A percentile compares a stretch with the other conserved stretches of the same genome.
These are phyloP conservation scores for Parathielavia hyrcaniae DNA, from an alignment of 495 filamentous ascomycete species.

Conservation along the genomic window DNA sequence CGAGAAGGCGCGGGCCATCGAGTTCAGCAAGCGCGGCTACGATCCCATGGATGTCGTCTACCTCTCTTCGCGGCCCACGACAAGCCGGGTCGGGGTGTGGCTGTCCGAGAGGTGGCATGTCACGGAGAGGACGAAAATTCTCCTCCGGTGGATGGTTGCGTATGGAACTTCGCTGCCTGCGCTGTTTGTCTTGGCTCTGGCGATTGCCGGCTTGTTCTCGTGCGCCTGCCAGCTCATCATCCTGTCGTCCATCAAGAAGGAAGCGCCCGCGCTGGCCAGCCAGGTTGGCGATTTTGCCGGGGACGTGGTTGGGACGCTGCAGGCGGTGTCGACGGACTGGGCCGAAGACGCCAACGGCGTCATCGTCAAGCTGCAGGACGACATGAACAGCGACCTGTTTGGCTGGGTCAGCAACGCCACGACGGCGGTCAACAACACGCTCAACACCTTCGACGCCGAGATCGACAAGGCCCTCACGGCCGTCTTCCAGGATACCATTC, in stretches of 20 bases:
- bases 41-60: slow-evolving; percentile 89
- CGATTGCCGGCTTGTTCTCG: slow-evolving; percentile 73
- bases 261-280: slow-evolving; percentile 65
- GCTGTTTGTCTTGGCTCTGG: slow-evolving; percentile 80
- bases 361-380: slow-evolving; percentile 57
- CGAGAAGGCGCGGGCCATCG: slow-evolving; percentile 60
- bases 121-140: slow-evolving; percentile 61
- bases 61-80: slow-evolving; percentile 73
- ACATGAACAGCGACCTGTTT: slow-evolving; percentile 78
- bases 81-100: slow-evolving; percentile 64
- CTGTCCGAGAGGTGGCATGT: slow-evolving; percentile 49
- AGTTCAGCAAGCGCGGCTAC: slow-evolving; percentile 56
- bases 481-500: slow-evolving; percentile 74
- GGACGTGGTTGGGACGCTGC: slow-evolving; percentile 65
- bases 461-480: slow-evolving; percentile 63
- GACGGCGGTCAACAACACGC: slow-evolving; percentile 71
- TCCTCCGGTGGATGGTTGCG: slow-evolving; percentile 77
- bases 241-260: slow-evolving; percentile 62
- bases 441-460: slow-evolving; percentile 71
- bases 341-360: slow-evolving; percentile 66
- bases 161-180: slow-evolving; percentile 82
- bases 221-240: slow-evolving; percentile 82
- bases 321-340: slow-evolving; percentile 72
- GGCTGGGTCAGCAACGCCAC: slow-evolving; percentile 86
- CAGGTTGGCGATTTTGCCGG: slow-evolving; percentile 79